phyloP scores from a whole-genome alignment of 2,329 filamentous ascomycete genomes.

The Nemania sp. region DNA sequence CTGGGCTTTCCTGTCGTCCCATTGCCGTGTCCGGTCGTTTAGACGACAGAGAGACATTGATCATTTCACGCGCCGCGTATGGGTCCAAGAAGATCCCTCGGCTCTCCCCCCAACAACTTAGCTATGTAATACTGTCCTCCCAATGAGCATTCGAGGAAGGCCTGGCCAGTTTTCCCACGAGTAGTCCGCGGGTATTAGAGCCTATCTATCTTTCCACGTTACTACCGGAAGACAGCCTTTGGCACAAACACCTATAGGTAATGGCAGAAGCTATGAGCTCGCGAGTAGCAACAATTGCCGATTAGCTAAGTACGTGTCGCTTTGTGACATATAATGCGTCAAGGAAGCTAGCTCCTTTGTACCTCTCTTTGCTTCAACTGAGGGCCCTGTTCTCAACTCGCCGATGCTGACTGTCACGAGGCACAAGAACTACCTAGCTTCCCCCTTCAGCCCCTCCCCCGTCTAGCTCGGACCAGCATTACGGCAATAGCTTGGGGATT shows the following conservation, averaged over 20 bases:
- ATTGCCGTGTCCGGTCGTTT: constrained; percentile 28
- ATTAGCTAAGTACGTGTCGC: constrained; percentile 34
- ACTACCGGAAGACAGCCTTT: constrained; percentile 33
- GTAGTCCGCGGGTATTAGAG: constrained; percentile 21
- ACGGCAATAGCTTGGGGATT: constrained; percentile 9
- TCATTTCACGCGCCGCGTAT: constrained; percentile 26
- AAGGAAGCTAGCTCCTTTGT: constrained; percentile 13
- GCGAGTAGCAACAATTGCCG: constrained; percentile 30
- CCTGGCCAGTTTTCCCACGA: constrained; percentile 27
- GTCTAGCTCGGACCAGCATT: constrained; percentile 10
- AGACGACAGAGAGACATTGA: constrained; percentile 8
- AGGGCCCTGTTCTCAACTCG: constrained; percentile 7
- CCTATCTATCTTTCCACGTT: constrained; percentile 27
- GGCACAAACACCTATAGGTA: constrained; percentile 33
- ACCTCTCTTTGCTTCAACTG: constrained; percentile 19
- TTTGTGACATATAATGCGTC: constrained; percentile 23
- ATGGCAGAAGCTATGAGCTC: constrained; percentile 24
- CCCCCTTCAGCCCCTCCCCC: not conserved
- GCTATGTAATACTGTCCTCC: constrained; percentile 27
- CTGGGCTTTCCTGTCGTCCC: constrained; percentile 9
- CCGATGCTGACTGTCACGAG: constrained; percentile 19
- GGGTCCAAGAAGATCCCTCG: constrained; percentile 27
- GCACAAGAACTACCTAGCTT: constrained; percentile 3
- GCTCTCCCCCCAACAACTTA: constrained; percentile 16
- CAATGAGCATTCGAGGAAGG: constrained; percentile 26